A percentile compares a stretch with the other conserved stretches of the same genome.
phyloP scores from a whole-genome alignment of 2,329 filamentous ascomycete genomes.

The Acarospora socialis region DNA sequence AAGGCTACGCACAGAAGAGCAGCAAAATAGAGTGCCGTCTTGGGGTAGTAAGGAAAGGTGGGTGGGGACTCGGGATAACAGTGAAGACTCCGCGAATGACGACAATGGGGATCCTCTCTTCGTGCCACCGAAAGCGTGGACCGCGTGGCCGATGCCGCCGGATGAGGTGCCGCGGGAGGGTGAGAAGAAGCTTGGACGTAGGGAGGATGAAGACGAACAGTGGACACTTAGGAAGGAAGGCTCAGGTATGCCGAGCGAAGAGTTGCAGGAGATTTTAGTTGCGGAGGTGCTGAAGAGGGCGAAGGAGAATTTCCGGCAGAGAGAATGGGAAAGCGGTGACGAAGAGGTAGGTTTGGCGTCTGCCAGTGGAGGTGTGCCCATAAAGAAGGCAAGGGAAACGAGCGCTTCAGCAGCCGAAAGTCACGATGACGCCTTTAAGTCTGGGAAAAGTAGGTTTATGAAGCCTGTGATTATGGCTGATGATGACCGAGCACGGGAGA shows the following conservation, averaged over 20 bases:
- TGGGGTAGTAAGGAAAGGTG: background rate
- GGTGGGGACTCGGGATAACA: conserved; percentile 6
- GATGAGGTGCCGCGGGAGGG: conserved; percentile 42
- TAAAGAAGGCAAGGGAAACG: conserved; percentile 16
- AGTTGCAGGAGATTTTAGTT: conserved; percentile 55
- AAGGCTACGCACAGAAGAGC: conserved; percentile 5
- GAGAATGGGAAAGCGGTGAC: conserved; percentile 17
- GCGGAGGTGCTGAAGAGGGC: conserved; percentile 52
- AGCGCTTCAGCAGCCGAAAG: conserved; percentile 12
- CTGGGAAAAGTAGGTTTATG: conserved; percentile 10
- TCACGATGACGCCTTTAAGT: conserved; percentile 1
- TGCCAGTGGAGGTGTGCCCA: conserved; percentile 8
- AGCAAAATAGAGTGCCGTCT: background rate
- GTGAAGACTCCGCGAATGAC: conserved; percentile 1
- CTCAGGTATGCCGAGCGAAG: conserved; percentile 39
- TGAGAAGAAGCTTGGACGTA: conserved; percentile 3
- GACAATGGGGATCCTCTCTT: background rate
- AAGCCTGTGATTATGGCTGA: conserved; percentile 50
- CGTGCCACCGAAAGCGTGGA: conserved; percentile 49
- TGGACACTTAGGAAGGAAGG: conserved; percentile 35
- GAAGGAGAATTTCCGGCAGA: conserved; percentile 45
- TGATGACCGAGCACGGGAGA: conserved; percentile 49
- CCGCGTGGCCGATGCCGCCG: conserved; percentile 65
- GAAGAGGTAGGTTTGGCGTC: conserved; percentile 9
- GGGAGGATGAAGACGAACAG: conserved; percentile 32